Conservation (phyloP, 352 stramenopile genomes). For the Globisporangium perplexum region DNA sequence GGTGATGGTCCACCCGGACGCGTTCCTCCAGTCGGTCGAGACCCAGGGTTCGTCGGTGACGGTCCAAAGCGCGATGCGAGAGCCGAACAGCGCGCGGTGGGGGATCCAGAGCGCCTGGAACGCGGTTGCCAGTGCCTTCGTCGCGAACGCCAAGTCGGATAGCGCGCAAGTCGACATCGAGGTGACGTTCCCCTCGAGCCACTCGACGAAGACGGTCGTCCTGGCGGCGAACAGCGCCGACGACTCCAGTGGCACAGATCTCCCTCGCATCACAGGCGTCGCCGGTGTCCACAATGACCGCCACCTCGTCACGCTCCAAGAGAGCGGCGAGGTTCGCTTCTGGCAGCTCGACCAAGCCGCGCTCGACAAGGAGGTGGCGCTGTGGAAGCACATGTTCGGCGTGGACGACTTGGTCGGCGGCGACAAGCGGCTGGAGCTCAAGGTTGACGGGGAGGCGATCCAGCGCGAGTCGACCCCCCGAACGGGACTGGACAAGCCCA, state of each 20-base stretch:
- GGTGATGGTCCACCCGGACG: constrained; percentile 37
- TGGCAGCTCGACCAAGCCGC: constrained; percentile 54
- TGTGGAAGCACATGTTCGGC: constrained; percentile 73
- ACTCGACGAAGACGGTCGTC: constrained; percentile 38
- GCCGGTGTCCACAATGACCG: constrained; percentile 26
- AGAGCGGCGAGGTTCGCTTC: constrained; percentile 42
- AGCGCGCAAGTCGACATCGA: constrained; percentile 32
- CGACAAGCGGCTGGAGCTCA: constrained; percentile 27
- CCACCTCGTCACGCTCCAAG: constrained; percentile 49
- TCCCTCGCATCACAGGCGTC: constrained; percentile 34
- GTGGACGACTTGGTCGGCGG: constrained; percentile 10
- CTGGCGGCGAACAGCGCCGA: constrained; percentile 12
- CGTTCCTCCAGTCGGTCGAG: constrained; percentile 35
- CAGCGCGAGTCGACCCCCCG: constrained; percentile 46
- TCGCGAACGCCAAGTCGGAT: constrained; percentile 23
- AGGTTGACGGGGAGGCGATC: constrained; percentile 34
- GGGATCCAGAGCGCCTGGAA: constrained; percentile 26
- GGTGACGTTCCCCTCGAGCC: constrained; percentile 21
- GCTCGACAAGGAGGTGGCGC: constrained; percentile 36
- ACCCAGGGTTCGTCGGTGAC: constrained; percentile 1
- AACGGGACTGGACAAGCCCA: constrained; percentile 74
- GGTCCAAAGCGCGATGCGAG: constrained; percentile 21
- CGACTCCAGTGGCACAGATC: background rate
- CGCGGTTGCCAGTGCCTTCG: constrained; percentile 9
- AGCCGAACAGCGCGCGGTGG: constrained; percentile 4